Evolutionary conservation across 495 filamentous ascomycete genomes (phyloP), one percentile per base, ranked within the genome.

Genomic region (Lasiosphaeria ovina): DNA sequence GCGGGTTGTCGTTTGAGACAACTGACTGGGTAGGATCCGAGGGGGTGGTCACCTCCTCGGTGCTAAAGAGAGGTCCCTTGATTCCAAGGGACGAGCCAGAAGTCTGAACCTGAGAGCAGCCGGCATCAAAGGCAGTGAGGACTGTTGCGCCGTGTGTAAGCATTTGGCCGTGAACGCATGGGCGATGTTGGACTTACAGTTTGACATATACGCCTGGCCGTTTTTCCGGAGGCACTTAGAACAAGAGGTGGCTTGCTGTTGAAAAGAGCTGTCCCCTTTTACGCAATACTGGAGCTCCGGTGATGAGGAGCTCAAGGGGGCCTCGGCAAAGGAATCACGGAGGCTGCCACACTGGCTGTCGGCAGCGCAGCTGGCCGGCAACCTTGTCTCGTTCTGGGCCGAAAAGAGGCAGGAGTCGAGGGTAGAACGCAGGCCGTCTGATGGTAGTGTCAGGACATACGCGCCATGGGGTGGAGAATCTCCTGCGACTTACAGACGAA

Each of bases 31-130:
- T 47, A 14, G 44, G 44, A 14, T n/a, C 6, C 2, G 44, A 47
- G 16, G 44, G 12, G 6, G 44, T n/a, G 12, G 44, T 14, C 44
- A 47, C 44, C 16, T 11, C 16, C 44, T 47, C 44, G 6, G 44
- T 47, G 16, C 44, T 47, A 47, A 47, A 47, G 16, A 47, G 44
- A 14, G 44, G 12, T 3, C 44, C 44, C 44, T 47, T 47, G 7
- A 47, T 47, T n/a, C 44, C 44, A 7, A 47, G 44, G 6, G 44
- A 47, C 16, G 44, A 47, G 44, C 44, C 44, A n/a, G 44, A 47
- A 14, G 44, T 47, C 16, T 47, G 12, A 24, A 24, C 24, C 2
- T 5, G 16, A 4, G 44, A 47, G 11, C 44, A 47, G 12, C 44
- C 44, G 44, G 44, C 12, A 14, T 47, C 44, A n/a, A 47, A n/a